Percentiles rank a stretch among this genome's conserved stretches.
Evolutionary conservation across 495 filamentous ascomycete genomes (phyloP).

Genomic region (Amniculicola lignicola): DNA sequence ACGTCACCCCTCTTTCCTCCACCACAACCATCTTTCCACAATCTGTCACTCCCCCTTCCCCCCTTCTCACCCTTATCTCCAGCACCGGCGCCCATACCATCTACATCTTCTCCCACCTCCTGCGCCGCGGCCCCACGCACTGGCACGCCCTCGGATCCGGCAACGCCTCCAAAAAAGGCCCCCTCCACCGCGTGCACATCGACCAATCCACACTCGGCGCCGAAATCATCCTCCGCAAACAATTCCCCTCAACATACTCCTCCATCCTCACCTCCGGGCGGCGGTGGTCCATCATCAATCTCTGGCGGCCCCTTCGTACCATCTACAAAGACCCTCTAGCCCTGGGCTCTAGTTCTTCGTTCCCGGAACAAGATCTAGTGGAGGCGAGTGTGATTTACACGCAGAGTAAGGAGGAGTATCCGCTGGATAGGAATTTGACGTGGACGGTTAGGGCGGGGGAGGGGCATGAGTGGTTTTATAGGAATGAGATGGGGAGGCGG

Average conservation of each 20-base stretch:
- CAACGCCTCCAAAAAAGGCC: constrained; percentile 9
- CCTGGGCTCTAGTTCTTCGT: neutral
- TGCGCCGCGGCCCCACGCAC: constrained; percentile 10
- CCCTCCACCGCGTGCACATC: constrained; percentile 11
- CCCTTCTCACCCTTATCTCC: neutral
- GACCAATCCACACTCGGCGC: constrained; percentile 8
- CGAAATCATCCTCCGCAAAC: constrained; percentile 4
- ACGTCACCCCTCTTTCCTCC: neutral
- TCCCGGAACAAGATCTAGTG: neutral
- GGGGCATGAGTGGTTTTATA: constrained; percentile 4
- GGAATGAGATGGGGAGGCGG: neutral
- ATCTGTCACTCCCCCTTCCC: neutral
- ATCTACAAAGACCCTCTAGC: constrained; percentile 11
- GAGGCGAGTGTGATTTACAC: neutral
- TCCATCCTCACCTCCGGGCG: neutral
- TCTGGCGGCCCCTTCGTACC: constrained; percentile 6
- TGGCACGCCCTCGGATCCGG: constrained; percentile 10
- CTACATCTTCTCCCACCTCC: constrained; percentile 2
- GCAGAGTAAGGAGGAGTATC: neutral
- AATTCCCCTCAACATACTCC: neutral
- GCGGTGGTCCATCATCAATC: constrained; percentile 14
- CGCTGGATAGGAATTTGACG: constrained; percentile 1
- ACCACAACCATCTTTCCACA: neutral
- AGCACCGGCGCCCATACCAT: neutral
- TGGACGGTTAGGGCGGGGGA: constrained; percentile 1